Conservation (phyloP, 768 basidiomycete genomes). For the Serpula lacrymans region DNA sequence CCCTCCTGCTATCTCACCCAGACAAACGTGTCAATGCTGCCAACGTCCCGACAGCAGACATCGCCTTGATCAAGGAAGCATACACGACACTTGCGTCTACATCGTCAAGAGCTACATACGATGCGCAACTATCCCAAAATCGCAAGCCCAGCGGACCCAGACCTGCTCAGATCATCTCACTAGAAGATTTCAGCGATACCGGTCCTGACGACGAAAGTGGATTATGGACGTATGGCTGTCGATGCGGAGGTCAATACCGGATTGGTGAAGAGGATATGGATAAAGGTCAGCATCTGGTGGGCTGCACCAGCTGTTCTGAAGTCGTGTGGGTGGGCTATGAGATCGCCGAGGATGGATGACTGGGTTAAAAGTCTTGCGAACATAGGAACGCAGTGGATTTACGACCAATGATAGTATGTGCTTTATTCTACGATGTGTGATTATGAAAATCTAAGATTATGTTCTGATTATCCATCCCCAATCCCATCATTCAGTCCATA, state of each 20-base stretch:
- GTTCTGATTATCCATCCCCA: too few relatives aligned
- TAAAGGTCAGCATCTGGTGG: slow-evolving; percentile 65
- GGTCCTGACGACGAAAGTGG: slow-evolving; percentile 19
- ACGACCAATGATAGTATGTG: too few relatives aligned
- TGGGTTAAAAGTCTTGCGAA: too few relatives aligned
- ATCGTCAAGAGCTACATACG: slow-evolving; percentile 48
- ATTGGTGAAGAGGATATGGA: slow-evolving; percentile 63
- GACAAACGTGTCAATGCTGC: slow-evolving; percentile 39
- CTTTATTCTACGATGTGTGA: too few relatives aligned
- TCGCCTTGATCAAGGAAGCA: slow-evolving; percentile 64
- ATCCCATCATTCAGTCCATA: slow-evolving; percentile 23
- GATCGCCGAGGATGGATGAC: slow-evolving; percentile 37
- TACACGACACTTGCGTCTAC: slow-evolving; percentile 57
- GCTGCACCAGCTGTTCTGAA: slow-evolving; percentile 77
- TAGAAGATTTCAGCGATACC: slow-evolving; percentile 58
- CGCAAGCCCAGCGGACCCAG: slow-evolving; percentile 51
- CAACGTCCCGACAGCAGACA: slow-evolving; percentile 32
- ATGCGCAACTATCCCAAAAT: slow-evolving; percentile 27
- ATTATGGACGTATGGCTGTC: slow-evolving; percentile 60
- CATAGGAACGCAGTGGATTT: too few relatives aligned
- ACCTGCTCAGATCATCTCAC: slow-evolving; percentile 74
- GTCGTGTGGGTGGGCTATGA: slow-evolving; percentile 86
- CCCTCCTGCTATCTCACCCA: slow-evolving; percentile 64
- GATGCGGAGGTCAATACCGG: slow-evolving; percentile 68
- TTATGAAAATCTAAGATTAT: too few relatives aligned